Evolutionary conservation across 352 stramenopile genomes (phyloP).

Genomic region (Phytophthora uliginosa): DNA sequence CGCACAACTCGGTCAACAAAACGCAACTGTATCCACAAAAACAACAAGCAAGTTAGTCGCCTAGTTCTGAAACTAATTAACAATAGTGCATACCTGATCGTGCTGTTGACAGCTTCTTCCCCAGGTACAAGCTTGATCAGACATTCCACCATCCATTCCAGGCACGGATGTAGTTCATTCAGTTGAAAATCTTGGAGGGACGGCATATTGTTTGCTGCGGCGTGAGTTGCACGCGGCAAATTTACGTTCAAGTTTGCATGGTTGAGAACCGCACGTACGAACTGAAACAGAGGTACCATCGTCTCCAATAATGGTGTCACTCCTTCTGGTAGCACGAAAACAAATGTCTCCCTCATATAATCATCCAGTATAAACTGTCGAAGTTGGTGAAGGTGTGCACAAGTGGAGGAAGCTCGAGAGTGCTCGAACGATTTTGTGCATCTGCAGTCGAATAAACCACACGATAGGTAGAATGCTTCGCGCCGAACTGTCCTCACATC

Average conservation of each 20-base stretch:
- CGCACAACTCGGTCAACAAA: constrained; percentile 71
- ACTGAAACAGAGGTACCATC: constrained; percentile 70
- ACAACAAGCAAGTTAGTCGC: constrained; percentile 11
- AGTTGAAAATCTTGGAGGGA: constrained; percentile 37
- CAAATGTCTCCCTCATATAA: constrained; percentile 64
- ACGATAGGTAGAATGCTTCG: constrained; percentile 85
- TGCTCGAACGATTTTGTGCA: constrained; percentile 78
- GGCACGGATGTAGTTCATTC: constrained; percentile 31
- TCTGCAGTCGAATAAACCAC: constrained; percentile 74
- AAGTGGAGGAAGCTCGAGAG: constrained; percentile 28
- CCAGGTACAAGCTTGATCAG: constrained; percentile 39
- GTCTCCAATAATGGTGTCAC: constrained; percentile 58
- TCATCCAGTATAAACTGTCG: constrained; percentile 69
- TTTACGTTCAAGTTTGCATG: constrained; percentile 66
- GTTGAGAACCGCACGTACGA: constrained; percentile 74
- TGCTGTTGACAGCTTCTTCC: constrained; percentile 38
- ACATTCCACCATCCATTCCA: constrained; percentile 53
- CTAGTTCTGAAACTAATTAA: background rate
- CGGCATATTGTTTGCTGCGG: background rate
- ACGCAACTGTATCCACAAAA: constrained; percentile 60
- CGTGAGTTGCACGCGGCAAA: background rate
- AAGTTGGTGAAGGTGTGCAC: constrained; percentile 44
- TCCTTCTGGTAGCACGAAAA: constrained; percentile 35
- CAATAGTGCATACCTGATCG: constrained; percentile 25
- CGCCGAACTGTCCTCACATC: constrained; percentile 67